Conservation (phyloP, 2,329 filamentous ascomycete genomes). For the Ceratocystis ficicola region DNA sequence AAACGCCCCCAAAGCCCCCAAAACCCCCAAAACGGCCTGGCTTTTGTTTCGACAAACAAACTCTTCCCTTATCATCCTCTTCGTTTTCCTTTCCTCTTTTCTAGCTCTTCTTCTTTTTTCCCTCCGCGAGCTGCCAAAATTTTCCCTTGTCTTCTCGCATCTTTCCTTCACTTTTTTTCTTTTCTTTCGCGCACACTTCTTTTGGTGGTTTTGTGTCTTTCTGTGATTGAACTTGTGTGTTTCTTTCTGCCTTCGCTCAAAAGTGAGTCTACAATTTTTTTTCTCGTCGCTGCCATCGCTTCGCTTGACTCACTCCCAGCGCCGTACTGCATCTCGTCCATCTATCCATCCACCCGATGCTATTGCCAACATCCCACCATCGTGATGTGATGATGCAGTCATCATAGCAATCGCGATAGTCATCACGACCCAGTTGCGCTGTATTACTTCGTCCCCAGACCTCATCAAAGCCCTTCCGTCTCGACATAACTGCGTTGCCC, state of each 20-base stretch:
- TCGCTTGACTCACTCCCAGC: conserved; percentile 1
- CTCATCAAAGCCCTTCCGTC: conserved; percentile 2
- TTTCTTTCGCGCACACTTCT: conserved; percentile 33
- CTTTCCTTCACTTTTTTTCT: conserved; percentile 27
- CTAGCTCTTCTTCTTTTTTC: conserved; percentile 23
- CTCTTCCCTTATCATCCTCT: conserved; percentile 22
- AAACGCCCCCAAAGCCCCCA: not conserved
- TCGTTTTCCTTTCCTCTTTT: conserved; percentile 14
- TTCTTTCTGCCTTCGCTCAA: conserved; percentile 33
- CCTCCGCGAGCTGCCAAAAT: conserved; percentile 24
- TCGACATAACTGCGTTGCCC: not conserved
- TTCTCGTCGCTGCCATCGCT: conserved; percentile 11
- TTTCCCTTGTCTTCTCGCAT: conserved; percentile 29
- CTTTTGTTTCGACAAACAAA: conserved; percentile 18
- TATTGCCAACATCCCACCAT: conserved; percentile 11
- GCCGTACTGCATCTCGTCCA: conserved; percentile 13
- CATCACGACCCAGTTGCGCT: not conserved
- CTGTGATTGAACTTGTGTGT: conserved; percentile 23
- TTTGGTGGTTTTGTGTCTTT: conserved; percentile 27
- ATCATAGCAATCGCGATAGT: conserved; percentile 4
- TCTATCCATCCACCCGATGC: not conserved
- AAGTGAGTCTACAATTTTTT: conserved; percentile 36
- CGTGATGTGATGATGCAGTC: conserved; percentile 17
- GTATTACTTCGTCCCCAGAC: not conserved
- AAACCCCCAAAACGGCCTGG: not conserved